A percentile compares a stretch with the other conserved stretches of the same genome.
These are phyloP conservation scores for Pythium volutum DNA, from an alignment of 352 stramenopile species.

Conservation along the genomic window DNA sequence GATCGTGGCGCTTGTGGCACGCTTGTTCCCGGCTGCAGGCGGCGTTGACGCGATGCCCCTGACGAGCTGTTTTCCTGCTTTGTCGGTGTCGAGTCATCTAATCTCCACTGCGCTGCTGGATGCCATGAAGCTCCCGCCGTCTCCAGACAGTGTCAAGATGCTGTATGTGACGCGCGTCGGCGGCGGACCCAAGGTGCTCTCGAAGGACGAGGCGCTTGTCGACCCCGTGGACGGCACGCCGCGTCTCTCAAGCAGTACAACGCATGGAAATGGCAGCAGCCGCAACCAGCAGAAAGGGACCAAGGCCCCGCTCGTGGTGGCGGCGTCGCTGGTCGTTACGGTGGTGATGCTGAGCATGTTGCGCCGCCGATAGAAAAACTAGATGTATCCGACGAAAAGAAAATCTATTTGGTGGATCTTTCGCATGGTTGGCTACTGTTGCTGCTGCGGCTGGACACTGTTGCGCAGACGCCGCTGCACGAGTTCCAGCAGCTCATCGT, in stretches of 20 bases:
- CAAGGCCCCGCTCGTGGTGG: neutral
- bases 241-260: neutral
- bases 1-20: slow-evolving; percentile 53
- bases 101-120: slow-evolving; percentile 2
- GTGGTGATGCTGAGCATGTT: slow-evolving; percentile 5
- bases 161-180: slow-evolving; percentile 68
- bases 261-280: neutral
- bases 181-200: slow-evolving; percentile 42
- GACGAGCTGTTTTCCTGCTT: slow-evolving; percentile 16
- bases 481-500: slow-evolving; percentile 52
- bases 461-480: slow-evolving; percentile 29
- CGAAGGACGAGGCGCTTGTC: slow-evolving; percentile 38
- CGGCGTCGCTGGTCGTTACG: slow-evolving; percentile 3
- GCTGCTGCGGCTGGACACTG: neutral
- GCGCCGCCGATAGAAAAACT: slow-evolving; percentile 6
- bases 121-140: slow-evolving; percentile 4
- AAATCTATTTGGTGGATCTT: too few species aligned
- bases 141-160: slow-evolving; percentile 48
- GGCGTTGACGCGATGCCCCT: slow-evolving; percentile 14
- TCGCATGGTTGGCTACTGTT: slow-evolving; percentile 25
- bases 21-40: slow-evolving; percentile 39
- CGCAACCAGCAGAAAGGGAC: neutral
- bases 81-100: neutral
- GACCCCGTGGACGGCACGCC: slow-evolving; percentile 42
- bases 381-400: slow-evolving; percentile 2